Conservation (phyloP, 1,284 basidiomycete genomes). For the Marasmius oreades region DNA sequence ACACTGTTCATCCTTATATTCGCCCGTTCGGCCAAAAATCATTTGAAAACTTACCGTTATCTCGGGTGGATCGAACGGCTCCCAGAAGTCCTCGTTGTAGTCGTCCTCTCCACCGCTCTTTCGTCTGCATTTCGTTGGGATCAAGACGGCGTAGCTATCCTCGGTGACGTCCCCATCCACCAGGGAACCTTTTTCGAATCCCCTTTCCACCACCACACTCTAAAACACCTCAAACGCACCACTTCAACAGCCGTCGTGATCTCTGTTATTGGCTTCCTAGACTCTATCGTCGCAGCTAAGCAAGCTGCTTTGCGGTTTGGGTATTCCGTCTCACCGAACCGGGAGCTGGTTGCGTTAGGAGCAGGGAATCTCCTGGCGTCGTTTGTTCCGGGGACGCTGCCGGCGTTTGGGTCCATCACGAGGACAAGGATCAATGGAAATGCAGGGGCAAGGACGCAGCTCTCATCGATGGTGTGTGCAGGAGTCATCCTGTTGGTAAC, state of each 20-base stretch:
- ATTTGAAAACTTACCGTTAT: slow-evolving; percentile 43
- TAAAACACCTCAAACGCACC: slow-evolving; percentile 68
- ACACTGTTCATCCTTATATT: slow-evolving; percentile 64
- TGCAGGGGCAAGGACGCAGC: slow-evolving; percentile 83
- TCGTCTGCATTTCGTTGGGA: slow-evolving; percentile 77
- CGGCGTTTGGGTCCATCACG: slow-evolving; percentile 88
- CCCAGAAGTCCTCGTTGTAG: slow-evolving; percentile 75
- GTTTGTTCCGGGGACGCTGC: slow-evolving; percentile 82
- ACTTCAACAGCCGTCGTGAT: slow-evolving; percentile 78
- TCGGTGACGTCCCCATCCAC: slow-evolving; percentile 70
- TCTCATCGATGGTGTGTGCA: slow-evolving; percentile 82
- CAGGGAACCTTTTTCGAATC: slow-evolving; percentile 61
- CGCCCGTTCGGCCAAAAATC: slow-evolving; percentile 50
- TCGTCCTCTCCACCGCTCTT: slow-evolving; percentile 73
- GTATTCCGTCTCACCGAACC: slow-evolving; percentile 87
- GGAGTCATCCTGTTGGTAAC: slow-evolving; percentile 75
- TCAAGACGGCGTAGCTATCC: slow-evolving; percentile 71
- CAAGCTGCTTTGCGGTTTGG: slow-evolving; percentile 83
- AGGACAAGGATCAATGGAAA: slow-evolving; percentile 84
- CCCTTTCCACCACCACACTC: slow-evolving; percentile 57
- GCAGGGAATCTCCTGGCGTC: slow-evolving; percentile 77
- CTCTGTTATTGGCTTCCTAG: slow-evolving; percentile 74
- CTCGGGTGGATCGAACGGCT: slow-evolving; percentile 66
- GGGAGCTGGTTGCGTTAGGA: slow-evolving; percentile 87
- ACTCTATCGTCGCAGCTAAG: slow-evolving; percentile 84